Percentiles rank a stretch among this genome's conserved stretches.
Evolutionary conservation across 2,329 filamentous ascomycete species (phyloP).

Genomic region (Neonectria coccinea): DNA sequence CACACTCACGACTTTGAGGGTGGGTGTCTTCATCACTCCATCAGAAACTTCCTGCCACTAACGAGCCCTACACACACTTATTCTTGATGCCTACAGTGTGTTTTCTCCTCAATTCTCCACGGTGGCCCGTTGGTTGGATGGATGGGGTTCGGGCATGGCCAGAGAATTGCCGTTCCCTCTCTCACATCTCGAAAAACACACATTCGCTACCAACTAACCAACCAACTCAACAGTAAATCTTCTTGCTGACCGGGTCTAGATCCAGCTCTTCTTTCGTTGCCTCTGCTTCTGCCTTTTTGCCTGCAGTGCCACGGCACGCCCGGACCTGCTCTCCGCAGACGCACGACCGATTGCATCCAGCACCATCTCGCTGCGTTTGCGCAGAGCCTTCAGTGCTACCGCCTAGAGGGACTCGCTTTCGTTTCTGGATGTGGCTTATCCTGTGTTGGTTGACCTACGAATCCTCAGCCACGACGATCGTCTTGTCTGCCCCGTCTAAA

Average conservation of each 20-base stretch:
- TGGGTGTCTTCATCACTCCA: conserved; percentile 23
- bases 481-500: conserved; percentile 28
- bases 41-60: conserved; percentile 3
- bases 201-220: conserved; percentile 1
- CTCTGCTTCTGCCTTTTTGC: conserved; percentile 3
- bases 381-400: conserved; percentile 11
- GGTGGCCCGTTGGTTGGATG: conserved; percentile 4
- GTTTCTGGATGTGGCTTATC: conserved; percentile 30
- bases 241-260: conserved; percentile 15
- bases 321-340: conserved; percentile 40
- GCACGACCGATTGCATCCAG: conserved; percentile 43
- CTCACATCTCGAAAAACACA: background rate
- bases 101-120: conserved; percentile 12
- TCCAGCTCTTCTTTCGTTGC: conserved; percentile 32
- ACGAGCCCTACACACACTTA: background rate
- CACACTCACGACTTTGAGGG: background rate
- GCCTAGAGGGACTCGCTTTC: conserved; percentile 1
- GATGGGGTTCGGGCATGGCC: background rate
- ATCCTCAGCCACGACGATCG: conserved; percentile 37
- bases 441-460: conserved; percentile 6
- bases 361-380: conserved; percentile 33
- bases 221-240: conserved; percentile 10
- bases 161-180: background rate
- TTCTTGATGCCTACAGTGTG: background rate
- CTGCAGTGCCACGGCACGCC: conserved; percentile 32